These are phyloP conservation scores for Alternaria sp. DNA, from an alignment of 2,329 filamentous ascomycete genomes.

Conservation along the genomic window DNA sequence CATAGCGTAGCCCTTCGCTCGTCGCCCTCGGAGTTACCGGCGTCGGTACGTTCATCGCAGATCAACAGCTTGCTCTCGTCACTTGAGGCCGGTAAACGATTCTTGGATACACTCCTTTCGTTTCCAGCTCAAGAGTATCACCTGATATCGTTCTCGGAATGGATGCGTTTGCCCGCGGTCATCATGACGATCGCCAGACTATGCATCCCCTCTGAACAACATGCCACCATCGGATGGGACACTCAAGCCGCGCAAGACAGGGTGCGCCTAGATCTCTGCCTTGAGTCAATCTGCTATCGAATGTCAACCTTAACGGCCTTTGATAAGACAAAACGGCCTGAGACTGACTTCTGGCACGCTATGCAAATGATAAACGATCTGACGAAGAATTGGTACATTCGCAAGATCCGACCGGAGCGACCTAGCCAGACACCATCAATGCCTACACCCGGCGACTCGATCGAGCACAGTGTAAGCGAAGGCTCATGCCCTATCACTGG, in stretches of 20 bases:
- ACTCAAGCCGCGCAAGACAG: conserved; percentile 43
- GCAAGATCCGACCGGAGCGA: conserved; percentile 28
- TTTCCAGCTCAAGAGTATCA: conserved; percentile 67
- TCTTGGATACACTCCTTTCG: conserved; percentile 74
- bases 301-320: conserved; percentile 42
- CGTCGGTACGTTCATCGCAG: conserved; percentile 18
- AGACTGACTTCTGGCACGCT: conserved; percentile 42
- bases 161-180: conserved; percentile 43
- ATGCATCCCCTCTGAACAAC: conserved; percentile 38
- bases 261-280: conserved; percentile 41
- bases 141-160: conserved; percentile 44
- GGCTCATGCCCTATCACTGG: conserved; percentile 16
- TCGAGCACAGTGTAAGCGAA: conserved; percentile 18
- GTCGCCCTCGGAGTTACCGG: not conserved
- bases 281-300: conserved; percentile 45
- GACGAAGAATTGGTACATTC: conserved; percentile 41
- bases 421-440: conserved; percentile 5
- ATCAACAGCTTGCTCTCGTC: conserved; percentile 36
- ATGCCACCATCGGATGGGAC: conserved; percentile 40
- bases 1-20: conserved; percentile 38
- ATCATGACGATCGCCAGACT: conserved; percentile 41
- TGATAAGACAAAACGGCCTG: conserved; percentile 32
- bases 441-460: conserved; percentile 2
- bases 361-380: conserved; percentile 43
- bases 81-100: conserved; percentile 70